Percentiles rank a stretch among this genome's conserved stretches.
phyloP scores from a whole-genome alignment of 75 land plant genomes.

The Cryptomeria japonica region DNA sequence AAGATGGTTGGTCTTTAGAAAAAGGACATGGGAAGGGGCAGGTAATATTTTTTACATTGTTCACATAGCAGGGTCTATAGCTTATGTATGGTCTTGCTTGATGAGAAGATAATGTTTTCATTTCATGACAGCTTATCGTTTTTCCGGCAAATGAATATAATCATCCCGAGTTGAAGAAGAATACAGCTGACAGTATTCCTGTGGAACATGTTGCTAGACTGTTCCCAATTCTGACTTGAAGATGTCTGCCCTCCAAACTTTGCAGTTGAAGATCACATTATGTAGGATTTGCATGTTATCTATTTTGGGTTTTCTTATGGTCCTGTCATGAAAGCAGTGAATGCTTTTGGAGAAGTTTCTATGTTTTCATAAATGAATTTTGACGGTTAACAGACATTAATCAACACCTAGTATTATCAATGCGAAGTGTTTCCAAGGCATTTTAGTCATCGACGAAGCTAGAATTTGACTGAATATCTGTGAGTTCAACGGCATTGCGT shows the following conservation, averaged over 20 bases:
- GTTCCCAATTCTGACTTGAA: conserved; percentile 63
- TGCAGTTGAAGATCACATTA: background rate
- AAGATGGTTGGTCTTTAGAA: conserved; percentile 81
- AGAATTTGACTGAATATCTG: background rate
- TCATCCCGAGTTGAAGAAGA: conserved; percentile 86
- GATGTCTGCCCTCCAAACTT: background rate
- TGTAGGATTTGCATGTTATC: background rate
- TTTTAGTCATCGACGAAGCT: background rate
- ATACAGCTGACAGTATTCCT: conserved; percentile 70
- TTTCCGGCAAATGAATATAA: conserved; percentile 85
- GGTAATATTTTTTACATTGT: conserved; percentile 23
- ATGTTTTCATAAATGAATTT: background rate
- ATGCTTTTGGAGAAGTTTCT: background rate
- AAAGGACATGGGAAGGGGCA: conserved; percentile 63
- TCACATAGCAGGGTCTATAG: background rate
- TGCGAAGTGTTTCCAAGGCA: background rate
- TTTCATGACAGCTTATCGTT: conserved; percentile 45
- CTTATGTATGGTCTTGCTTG: background rate
- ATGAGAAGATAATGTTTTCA: background rate
- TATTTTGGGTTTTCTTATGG: background rate
- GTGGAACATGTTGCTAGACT: conserved; percentile 86
- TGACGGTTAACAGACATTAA: background rate
- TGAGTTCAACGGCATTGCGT: background rate
- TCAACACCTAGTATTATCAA: background rate
- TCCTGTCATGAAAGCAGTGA: background rate